Conservation (phyloP, 2,329 filamentous ascomycete genomes). For the Furcasterigmium furcatum region DNA sequence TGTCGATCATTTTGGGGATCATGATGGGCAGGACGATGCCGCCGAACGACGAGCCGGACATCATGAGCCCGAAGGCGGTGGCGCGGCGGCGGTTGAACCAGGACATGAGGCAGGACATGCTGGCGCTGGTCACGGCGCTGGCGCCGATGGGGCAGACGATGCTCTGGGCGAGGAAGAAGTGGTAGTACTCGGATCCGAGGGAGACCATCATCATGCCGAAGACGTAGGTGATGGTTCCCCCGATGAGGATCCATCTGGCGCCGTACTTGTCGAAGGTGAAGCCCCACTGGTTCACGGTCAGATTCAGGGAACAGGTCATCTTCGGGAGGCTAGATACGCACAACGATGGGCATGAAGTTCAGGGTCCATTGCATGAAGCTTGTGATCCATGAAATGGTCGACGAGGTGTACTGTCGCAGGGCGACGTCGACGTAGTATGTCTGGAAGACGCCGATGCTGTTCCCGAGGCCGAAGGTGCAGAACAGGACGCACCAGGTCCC, state of each 20-base stretch:
- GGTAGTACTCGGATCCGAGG: conserved; percentile 40
- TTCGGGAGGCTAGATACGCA: conserved; percentile 35
- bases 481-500: conserved; percentile 40
- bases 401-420: conserved; percentile 42
- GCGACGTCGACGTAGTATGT: conserved; percentile 51
- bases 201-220: conserved; percentile 64
- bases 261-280: conserved; percentile 63
- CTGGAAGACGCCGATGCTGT: conserved; percentile 53
- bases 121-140: conserved; percentile 37
- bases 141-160: conserved; percentile 37
- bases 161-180: conserved; percentile 40
- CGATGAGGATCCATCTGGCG: conserved; percentile 52
- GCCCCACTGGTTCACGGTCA: conserved; percentile 28
- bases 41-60: conserved; percentile 50
- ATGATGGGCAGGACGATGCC: conserved; percentile 60
- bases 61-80: conserved; percentile 49
- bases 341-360: conserved; percentile 42
- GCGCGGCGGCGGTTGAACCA: conserved; percentile 52
- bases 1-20: conserved; percentile 47
- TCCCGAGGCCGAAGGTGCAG: conserved; percentile 40
- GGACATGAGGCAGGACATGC: conserved; percentile 38
- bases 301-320: not conserved
- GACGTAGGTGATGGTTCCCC: conserved; percentile 53
- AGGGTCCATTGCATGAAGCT: conserved; percentile 42
- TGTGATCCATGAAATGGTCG: conserved; percentile 57